phyloP scores from a whole-genome alignment of 495 filamentous ascomycete genomes.

The Penicillium argentinense region DNA sequence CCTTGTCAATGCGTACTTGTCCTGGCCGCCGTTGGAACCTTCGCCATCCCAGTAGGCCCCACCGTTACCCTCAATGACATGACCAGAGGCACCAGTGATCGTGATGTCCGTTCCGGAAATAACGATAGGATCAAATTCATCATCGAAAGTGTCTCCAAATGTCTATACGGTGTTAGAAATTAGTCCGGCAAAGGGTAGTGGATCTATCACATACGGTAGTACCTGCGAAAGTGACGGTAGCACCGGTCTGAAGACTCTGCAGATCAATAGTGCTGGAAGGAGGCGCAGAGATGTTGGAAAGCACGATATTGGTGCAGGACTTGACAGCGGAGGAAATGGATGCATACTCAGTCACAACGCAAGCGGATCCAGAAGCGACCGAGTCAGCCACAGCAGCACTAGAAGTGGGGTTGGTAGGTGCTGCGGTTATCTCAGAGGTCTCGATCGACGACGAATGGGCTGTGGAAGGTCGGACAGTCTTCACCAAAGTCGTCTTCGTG shows the following conservation, averaged over 20 bases:
- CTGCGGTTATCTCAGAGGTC: constrained; percentile 4
- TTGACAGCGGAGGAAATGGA: constrained; percentile 42
- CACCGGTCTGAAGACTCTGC: constrained; percentile 34
- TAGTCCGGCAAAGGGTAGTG: not conserved
- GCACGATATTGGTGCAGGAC: constrained; percentile 39
- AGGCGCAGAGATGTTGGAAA: constrained; percentile 38
- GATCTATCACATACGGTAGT: constrained; percentile 16
- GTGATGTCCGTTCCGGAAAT: constrained; percentile 41
- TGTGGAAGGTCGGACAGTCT: constrained; percentile 4
- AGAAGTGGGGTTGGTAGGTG: constrained; percentile 13
- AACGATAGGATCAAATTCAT: constrained; percentile 37
- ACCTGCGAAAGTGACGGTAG: constrained; percentile 44
- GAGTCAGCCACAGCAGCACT: constrained; percentile 9
- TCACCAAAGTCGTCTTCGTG: constrained; percentile 15
- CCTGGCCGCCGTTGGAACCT: constrained; percentile 46
- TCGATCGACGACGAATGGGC: not conserved
- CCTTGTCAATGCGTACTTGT: constrained; percentile 23
- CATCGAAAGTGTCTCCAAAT: constrained; percentile 37
- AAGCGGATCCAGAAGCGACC: constrained; percentile 26
- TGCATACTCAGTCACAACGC: constrained; percentile 44
- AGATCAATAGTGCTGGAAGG: constrained; percentile 34
- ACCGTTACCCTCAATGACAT: constrained; percentile 48
- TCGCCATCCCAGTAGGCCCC: constrained; percentile 48
- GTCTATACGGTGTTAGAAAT: constrained; percentile 27
- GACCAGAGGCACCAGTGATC: constrained; percentile 36